These are phyloP conservation scores for Penicillium nordicum DNA, from an alignment of 2,329 filamentous ascomycete species.

Conservation along the genomic window DNA sequence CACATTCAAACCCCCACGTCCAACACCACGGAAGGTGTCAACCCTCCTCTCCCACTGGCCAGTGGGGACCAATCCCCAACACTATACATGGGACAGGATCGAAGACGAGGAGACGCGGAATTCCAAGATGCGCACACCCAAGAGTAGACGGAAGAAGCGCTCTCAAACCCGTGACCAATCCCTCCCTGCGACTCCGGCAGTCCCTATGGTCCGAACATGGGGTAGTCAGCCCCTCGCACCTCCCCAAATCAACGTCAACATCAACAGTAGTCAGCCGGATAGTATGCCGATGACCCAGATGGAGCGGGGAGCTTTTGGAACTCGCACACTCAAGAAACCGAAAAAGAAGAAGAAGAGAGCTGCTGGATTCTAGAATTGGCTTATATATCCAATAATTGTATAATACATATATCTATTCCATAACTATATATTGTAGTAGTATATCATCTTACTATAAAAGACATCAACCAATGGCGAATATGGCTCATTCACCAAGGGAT, in stretches of 20 bases:
- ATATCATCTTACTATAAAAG: not conserved
- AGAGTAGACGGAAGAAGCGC: constrained; percentile 27
- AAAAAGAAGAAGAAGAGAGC: constrained; percentile 42
- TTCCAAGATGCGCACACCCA: constrained; percentile 17
- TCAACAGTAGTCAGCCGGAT: constrained; percentile 37
- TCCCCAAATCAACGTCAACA: constrained; percentile 18
- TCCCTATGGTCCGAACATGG: constrained; percentile 26
- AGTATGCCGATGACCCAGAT: constrained; percentile 41
- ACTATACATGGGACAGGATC: constrained; percentile 35
- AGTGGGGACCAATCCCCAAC: constrained; percentile 30
- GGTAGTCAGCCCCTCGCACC: constrained; percentile 33
- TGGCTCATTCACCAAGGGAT: constrained; percentile 16
- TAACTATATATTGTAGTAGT: not conserved
- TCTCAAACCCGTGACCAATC: constrained; percentile 20
- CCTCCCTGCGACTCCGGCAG: constrained; percentile 25
- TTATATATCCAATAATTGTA: not conserved
- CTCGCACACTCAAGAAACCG: constrained; percentile 33
- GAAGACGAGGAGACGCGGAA: constrained; percentile 22
- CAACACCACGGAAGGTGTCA: constrained; percentile 23
- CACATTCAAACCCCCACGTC: constrained; percentile 21
- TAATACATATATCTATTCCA: not conserved
- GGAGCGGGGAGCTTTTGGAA: constrained; percentile 40
- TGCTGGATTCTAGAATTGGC: constrained; percentile 37
- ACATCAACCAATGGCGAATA: constrained; percentile 17
- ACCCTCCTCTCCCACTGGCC: constrained; percentile 39